Evolutionary conservation across 306 rosid genomes (phyloP), one percentile per base, ranked within the genome.

Genomic region (Vigna nakashimae): DNA sequence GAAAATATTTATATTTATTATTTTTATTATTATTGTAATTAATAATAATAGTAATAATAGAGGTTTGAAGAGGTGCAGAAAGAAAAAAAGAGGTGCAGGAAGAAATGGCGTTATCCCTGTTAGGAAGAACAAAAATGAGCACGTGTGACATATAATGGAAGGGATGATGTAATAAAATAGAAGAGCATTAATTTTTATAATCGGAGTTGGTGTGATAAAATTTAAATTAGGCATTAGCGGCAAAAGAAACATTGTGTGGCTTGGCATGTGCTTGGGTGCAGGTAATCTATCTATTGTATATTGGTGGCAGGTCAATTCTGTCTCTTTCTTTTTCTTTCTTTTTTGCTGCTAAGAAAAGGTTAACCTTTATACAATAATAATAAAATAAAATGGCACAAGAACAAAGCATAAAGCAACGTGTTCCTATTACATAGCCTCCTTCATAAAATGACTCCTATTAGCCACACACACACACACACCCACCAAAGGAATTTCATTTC

Each of bases 291-390:
- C 84, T 68, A 75, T 75, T 81, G 57, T 59, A 12, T 48, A 59
- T 75, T 71, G 84, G 69, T 81, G 80, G 73, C 43, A 68, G 56
- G 84, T 81, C 84, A 57, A 81, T 81, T 71, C 64, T 46, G 14
- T 64, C 38, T 65, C 57, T 30, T 70, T 43, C 0, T 60, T 63
- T 58, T 6, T 20, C 16, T 78, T 69, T 69, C 53, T 50, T 3
- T 63, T 64, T 71, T 71, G 10, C 13, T 63, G 70, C 49, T 9
- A 76, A 45, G 55, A 63, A 63, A 75, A 82, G 75, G 62, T 65
- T 73, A 64, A 50, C 45, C 62, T 80, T 72, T 73, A 51, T 42
- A 18, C 34, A 30, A 30, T 30, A 30, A 30, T 30, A 30, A 30
- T 30, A 26, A 26, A 64, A 28, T 34, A 32, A 73, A 73, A 26